Conservation (phyloP, 345 rosid genomes). For the Ceriops tagal region DNA sequence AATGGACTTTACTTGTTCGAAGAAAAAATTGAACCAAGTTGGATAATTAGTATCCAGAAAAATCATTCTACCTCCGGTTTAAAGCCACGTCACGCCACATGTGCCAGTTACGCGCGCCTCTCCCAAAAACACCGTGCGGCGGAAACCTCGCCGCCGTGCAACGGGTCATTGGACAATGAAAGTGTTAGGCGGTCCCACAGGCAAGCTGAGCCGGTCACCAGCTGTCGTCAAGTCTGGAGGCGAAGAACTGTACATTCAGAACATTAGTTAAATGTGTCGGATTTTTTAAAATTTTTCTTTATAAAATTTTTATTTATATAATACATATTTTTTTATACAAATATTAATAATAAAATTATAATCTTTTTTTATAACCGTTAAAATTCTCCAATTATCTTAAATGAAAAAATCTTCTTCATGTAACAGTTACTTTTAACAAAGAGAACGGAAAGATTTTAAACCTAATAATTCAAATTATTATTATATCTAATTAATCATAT, state of each 20-base stretch:
- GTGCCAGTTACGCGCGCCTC: conserved; percentile 34
- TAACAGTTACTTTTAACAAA: no score
- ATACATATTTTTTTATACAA: no score
- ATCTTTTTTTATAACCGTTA: no score
- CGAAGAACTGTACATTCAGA: conserved; percentile 1
- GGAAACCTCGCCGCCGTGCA: conserved; percentile 46
- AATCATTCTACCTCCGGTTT: not conserved
- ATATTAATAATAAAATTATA: no score
- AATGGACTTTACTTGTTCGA: conserved; percentile 17
- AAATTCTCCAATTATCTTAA: no score
- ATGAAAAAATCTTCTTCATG: no score
- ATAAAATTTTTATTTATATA: no score
- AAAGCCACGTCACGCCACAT: conserved; percentile 44
- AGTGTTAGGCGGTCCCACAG: conserved; percentile 31
- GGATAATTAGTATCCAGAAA: no score
- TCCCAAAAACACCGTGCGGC: conserved; percentile 28
- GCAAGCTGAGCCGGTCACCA: conserved; percentile 22
- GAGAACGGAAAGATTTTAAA: no score
- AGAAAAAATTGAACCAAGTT: conserved; percentile 1
- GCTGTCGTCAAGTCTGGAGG: conserved; percentile 28
- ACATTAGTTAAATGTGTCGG: conserved; percentile 1
- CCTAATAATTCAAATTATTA: no score
- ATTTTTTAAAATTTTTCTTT: no score
- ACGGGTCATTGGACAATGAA: conserved; percentile 23
- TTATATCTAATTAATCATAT: no score